Percentiles rank a stretch among this genome's conserved stretches.
phyloP scores from a whole-genome alignment of 1,284 basidiomycete genomes.

The Trametes versicolor region DNA sequence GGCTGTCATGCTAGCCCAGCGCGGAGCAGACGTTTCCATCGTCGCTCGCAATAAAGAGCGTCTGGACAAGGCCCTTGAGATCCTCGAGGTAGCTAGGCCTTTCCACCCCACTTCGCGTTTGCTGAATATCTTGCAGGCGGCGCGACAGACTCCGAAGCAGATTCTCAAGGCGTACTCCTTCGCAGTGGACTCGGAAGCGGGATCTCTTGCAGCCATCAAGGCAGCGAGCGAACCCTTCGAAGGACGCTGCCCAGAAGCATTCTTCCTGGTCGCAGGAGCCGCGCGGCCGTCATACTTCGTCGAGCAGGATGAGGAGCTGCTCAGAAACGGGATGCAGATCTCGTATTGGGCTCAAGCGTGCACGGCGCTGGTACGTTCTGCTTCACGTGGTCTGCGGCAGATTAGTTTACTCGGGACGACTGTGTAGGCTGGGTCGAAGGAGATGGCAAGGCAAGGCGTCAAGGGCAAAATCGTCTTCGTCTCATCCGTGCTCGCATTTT shows the following conservation, averaged over 20 bases:
- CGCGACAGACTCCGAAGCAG: slow-evolving; percentile 63
- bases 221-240: slow-evolving; percentile 62
- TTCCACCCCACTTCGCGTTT: background rate
- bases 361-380: slow-evolving; percentile 73
- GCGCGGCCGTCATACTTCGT: slow-evolving; percentile 78
- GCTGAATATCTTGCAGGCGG: slow-evolving; percentile 44
- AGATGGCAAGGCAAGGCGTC: slow-evolving; percentile 70
- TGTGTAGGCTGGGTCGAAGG: slow-evolving; percentile 72
- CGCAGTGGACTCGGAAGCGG: slow-evolving; percentile 60
- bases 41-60: slow-evolving; percentile 77
- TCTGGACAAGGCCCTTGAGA: slow-evolving; percentile 65
- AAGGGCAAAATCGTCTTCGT: slow-evolving; percentile 84
- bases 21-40: slow-evolving; percentile 85
- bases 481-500: slow-evolving; percentile 85
- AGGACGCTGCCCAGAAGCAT: slow-evolving; percentile 71
- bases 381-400: no score
- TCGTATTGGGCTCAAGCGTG: slow-evolving; percentile 81
- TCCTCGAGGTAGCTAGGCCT: slow-evolving; percentile 64
- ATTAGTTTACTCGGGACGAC: background rate
- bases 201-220: slow-evolving; percentile 66
- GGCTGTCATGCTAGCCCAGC: slow-evolving; percentile 70
- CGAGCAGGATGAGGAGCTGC: slow-evolving; percentile 67
- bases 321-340: slow-evolving; percentile 68
- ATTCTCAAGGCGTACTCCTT: slow-evolving; percentile 69
- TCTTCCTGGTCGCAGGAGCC: slow-evolving; percentile 76